Evolutionary conservation across 1,139 yeast species (phyloP), one percentile per base, ranked within the genome.

Genomic region (Protomyces lactucae-debilis): DNA sequence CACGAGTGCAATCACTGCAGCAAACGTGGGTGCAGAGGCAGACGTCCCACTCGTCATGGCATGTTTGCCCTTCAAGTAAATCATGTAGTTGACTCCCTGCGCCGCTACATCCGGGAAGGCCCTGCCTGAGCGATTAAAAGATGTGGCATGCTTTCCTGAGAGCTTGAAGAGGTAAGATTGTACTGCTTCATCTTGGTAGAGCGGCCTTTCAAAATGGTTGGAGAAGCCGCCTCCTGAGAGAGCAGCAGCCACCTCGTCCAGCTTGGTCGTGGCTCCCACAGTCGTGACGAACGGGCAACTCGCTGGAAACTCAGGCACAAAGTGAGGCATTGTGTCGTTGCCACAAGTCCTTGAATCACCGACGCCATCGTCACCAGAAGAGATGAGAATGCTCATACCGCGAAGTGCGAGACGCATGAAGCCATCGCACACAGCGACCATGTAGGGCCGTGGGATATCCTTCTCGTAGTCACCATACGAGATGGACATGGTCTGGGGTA

Each of bases 181-280:
- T 4, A 57, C 48, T 21, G 61, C 45, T n/a, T 25, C 28, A 23
- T 48, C 48, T 18, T 57, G 61, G 23, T 57, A 57, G 32, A 45
- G 28, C 3, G 61, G 61, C 14, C 51, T 37, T 2, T 23, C 25
- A 18, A 46, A 57, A 10, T 36, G 21, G 40, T 57, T 39, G 9
- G 51, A 36, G 37, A 57, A 57, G 12, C 61, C 61, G 25, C 61
- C 61, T 32, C 61, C 61, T 14, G 61, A 57, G 16, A 35, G 35
- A 28, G 28, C 25, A 45, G 52, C 61, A 0, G 45, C 55, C 36
- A 35, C 51, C 23, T 43, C 55, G 16, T 48, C 61, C 4, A 45
- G 39, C 40, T 36, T 21, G 25, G 28, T n/a, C 9, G 61, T 57
- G 9, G 48, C 61, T 14, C 61, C 61, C n/a, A 57, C 46, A 21